Conservation (phyloP, 2,329 filamentous ascomycete species). For the Fusarium sp. region DNA sequence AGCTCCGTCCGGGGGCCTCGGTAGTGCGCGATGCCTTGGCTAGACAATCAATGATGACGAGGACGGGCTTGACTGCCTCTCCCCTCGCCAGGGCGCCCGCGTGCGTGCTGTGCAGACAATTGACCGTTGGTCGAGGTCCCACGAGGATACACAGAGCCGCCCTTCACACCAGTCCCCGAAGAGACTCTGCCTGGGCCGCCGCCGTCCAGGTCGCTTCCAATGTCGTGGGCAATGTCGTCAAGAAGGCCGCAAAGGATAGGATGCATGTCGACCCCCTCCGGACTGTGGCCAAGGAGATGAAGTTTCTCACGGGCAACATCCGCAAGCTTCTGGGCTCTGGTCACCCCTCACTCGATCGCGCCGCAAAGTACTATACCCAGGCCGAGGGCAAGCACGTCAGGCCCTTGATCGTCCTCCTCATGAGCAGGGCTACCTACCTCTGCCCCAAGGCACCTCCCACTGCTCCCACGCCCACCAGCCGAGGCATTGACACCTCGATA, state of each 20-base stretch:
- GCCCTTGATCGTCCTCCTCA: conserved; percentile 92
- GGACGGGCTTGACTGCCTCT: conserved; percentile 17
- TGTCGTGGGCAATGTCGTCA: conserved; percentile 76
- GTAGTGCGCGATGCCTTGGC: conserved; percentile 57
- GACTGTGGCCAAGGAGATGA: conserved; percentile 95
- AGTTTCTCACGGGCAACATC: conserved; percentile 94
- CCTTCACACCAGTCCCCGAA: conserved; percentile 58
- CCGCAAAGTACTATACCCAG: conserved; percentile 97
- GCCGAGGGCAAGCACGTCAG: conserved; percentile 97
- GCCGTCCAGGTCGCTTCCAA: conserved; percentile 78
- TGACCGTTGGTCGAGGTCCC: conserved; percentile 48
- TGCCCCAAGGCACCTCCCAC: conserved; percentile 68
- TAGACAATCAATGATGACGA: conserved; percentile 42
- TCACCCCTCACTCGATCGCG: conserved; percentile 92
- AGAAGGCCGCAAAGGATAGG: conserved; percentile 70
- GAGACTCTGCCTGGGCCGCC: conserved; percentile 78
- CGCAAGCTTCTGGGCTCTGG: conserved; percentile 92
- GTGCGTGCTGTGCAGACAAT: conserved; percentile 48
- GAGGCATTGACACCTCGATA: conserved; percentile 65
- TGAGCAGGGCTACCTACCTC: conserved; percentile 92
- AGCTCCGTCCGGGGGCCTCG: conserved; percentile 65
- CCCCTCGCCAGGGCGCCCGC: conserved; percentile 32
- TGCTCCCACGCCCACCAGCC: conserved; percentile 55
- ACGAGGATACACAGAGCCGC: conserved; percentile 48
- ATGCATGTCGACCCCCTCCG: conserved; percentile 89